Base-by-base conservation (phyloP, 352 stramenopile genomes). In the Phytophthora pluvialis region DNA sequence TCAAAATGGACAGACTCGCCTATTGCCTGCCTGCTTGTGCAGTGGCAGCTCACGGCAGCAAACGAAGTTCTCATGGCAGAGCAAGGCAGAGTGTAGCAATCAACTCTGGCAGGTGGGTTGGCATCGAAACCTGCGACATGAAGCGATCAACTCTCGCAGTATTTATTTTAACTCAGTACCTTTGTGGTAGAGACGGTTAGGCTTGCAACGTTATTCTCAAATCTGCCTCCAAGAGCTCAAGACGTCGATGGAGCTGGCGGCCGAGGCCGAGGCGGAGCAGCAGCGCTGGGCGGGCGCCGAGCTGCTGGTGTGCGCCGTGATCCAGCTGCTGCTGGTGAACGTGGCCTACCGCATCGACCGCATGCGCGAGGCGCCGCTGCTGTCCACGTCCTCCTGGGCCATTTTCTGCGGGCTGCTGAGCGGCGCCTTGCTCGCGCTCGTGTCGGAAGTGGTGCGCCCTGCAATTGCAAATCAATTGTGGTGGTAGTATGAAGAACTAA, bases 291-390 rank as follows among this genome's bases (percentile, higher is more conserved):
- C 77, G 0, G 76, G 80, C 32, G 70, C 72, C 4, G 78, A 91
- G 66, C 71, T 91, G 51, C 75, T 91, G 18, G 73, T 83, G 10
- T 88, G 78, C 32, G 82, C 81, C n/a, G 49, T 85, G 21, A 74
- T 91, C 18, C 80, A 91, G 59, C 64, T 91, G 11, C 46, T 88
- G 21, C 70, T 91, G 15, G 80, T 91, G 21, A 78, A 82, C 46
- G 75, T 91, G 13, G 77, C 80, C 21, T 91, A 86, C 53, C 77
- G 75, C 48, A 86, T 91, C 57, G 82, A 88, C 44, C 77, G 77
- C 9, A 72, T 73, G 46, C 74, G 68, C 26, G 46, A 53, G 47
- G 70, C 72, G 18, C 79, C 79, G 49, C 60, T 87, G 46, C 31
- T 91, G 8, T 86, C 82, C 36, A 89, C 82, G n/a, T 84, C 80